Evolutionary conservation across 2,329 filamentous ascomycete genomes (phyloP).

Genomic region (Alternaria rosae): DNA sequence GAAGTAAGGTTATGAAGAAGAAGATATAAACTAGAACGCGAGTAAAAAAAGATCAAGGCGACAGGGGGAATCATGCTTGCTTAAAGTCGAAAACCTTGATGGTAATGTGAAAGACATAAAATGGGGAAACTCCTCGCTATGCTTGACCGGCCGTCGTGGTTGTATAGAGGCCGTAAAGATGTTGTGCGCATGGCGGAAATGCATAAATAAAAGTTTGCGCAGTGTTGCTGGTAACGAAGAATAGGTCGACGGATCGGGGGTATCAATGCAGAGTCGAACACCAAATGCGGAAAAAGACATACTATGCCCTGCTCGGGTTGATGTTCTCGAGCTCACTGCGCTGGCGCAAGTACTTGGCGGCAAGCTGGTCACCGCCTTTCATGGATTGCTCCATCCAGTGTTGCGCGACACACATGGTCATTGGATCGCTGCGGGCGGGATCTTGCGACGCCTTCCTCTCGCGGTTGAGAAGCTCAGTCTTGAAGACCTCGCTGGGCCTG

Average conservation of each 20-base stretch:
- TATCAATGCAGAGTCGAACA: constrained; percentile 21
- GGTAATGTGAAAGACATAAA: background rate
- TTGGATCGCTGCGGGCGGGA: constrained; percentile 75
- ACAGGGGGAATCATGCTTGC: constrained; percentile 19
- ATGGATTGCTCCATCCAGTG: constrained; percentile 97
- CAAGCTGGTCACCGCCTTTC: constrained; percentile 83
- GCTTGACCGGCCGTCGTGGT: constrained; percentile 12
- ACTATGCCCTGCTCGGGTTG: constrained; percentile 50
- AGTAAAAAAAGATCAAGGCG: constrained; percentile 5
- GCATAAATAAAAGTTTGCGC: background rate
- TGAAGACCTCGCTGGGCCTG: constrained; percentile 87
- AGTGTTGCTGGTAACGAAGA: background rate
- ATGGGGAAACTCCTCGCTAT: constrained; percentile 19
- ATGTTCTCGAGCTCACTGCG: constrained; percentile 68
- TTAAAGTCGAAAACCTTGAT: constrained; percentile 9
- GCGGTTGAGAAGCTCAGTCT: constrained; percentile 79
- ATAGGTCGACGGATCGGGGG: constrained; percentile 6
- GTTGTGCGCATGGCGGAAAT: constrained; percentile 13
- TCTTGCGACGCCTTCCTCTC: constrained; percentile 64
- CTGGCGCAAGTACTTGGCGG: constrained; percentile 81
- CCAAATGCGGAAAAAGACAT: constrained; percentile 23
- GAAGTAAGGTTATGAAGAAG: background rate
- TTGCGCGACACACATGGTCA: constrained; percentile 90
- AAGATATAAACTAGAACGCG: background rate
- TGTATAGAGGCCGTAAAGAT: constrained; percentile 10